A percentile compares a stretch with the other conserved stretches of the same genome.
These are phyloP conservation scores for Schwanniomyces polymorphus DNA, from an alignment of 805 yeast species.

Conservation along the genomic window DNA sequence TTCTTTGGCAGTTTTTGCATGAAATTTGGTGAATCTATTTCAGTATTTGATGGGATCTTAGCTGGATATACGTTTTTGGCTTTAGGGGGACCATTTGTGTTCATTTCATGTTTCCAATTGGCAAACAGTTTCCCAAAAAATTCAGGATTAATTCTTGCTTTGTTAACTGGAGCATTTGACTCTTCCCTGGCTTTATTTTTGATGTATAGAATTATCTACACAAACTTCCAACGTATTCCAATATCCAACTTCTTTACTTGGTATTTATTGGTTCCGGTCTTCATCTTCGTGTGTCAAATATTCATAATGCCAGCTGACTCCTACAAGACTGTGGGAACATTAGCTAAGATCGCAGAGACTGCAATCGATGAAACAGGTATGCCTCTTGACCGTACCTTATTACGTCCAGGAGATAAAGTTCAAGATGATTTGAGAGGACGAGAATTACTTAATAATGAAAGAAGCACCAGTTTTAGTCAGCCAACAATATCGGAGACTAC, in stretches of 20 bases:
- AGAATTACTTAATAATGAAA: neutral
- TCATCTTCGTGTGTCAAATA: constrained; percentile 71
- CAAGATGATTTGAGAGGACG: constrained; percentile 9
- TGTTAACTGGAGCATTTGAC: constrained; percentile 92
- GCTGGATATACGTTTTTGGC: constrained; percentile 77
- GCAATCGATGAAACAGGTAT: constrained; percentile 73
- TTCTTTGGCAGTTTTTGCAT: constrained; percentile 54
- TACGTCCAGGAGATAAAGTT: constrained; percentile 37
- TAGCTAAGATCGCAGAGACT: constrained; percentile 69
- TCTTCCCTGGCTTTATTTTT: constrained; percentile 87
- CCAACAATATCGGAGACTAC: constrained; percentile 44
- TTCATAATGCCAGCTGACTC: constrained; percentile 78
- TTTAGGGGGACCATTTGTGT: constrained; percentile 91
- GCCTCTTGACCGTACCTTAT: constrained; percentile 48
- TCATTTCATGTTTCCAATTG: constrained; percentile 85
- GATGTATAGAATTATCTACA: constrained; percentile 67
- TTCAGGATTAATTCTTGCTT: constrained; percentile 79
- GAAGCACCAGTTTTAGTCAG: constrained; percentile 14
- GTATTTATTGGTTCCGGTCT: constrained; percentile 75
- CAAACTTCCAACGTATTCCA: constrained; percentile 37
- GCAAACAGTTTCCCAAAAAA: constrained; percentile 80
- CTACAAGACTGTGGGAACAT: constrained; percentile 68
- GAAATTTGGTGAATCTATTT: constrained; percentile 35
- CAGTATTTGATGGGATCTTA: constrained; percentile 61
- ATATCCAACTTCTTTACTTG: constrained; percentile 60